Evolutionary conservation across 768 basidiomycete species (phyloP).

Genomic region (Suillus subluteus): DNA sequence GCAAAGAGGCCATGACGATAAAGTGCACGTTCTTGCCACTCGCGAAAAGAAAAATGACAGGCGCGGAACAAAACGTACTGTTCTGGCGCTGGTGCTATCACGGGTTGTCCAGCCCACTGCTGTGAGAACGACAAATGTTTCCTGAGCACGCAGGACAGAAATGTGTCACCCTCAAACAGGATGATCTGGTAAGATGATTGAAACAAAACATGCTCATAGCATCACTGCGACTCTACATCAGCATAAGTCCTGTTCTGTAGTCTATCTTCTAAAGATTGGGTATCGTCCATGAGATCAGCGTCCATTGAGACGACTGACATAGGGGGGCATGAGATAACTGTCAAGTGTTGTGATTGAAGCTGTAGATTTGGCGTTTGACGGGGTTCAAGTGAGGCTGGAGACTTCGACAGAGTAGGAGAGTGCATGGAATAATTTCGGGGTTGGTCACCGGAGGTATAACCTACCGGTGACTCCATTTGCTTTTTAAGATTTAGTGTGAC

Average conservation of each 20-base stretch:
- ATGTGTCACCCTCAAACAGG: no score
- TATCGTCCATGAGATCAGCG: neutral
- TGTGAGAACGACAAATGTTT: neutral
- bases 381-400: neutral
- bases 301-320: neutral
- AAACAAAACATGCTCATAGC: neutral
- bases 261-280: neutral
- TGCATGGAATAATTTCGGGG: neutral
- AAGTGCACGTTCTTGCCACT: neutral
- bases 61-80: neutral
- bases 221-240: slow-evolving; percentile 2
- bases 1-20: neutral
- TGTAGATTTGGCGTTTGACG: neutral
- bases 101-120: neutral
- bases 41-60: neutral
- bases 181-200: neutral
- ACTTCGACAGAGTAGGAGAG: neutral
- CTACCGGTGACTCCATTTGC: neutral
- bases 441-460: neutral
- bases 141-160: neutral
- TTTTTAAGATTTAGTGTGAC: slow-evolving; percentile 4
- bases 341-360: neutral
- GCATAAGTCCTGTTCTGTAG: neutral
- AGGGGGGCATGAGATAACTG: neutral
- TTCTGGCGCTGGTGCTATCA: neutral